Base-by-base conservation (phyloP, 768 basidiomycete species). In the Gymnopilus dilepis region DNA sequence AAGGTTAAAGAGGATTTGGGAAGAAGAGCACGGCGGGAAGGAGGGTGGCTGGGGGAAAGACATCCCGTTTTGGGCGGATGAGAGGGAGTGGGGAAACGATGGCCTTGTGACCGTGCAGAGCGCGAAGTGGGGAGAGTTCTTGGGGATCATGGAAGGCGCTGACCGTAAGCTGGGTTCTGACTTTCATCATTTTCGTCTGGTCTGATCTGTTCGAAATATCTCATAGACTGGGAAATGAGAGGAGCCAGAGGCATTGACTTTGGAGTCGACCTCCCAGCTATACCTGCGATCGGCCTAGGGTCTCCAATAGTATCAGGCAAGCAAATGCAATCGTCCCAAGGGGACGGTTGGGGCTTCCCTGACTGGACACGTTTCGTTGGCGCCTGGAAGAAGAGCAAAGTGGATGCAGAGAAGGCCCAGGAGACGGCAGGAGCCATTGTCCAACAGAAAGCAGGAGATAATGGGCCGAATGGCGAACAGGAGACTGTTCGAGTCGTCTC, bases 111-210 rank as follows among this genome's bases (percentile, higher is more conserved):
- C 90, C 15, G 82, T 99, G n/a, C 87, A 92, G 65, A 92, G 91
- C 67, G 94, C 97, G 5, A 87, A 88, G 65, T 99, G 97, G 96
- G 97, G 97, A 17, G 93, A 97, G 70, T 98, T 95, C 73, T 77
- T 99, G 31, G 97, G 97, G 3, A 86, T 86, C 17, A 80, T 99
- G 69, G 91, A 97, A 64, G 90, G 89, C 1, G 91, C 89, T 67
- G 95, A 99, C 78, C 97, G 82, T 84, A 63, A 67, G 82, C 73
- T 24, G 42, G 40, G 1, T 34, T 28, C 40, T 40, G 13, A 15
- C 19, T 41, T 31, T 28, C 37, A 5, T 42, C 1, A 21, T 11
- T 42, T 40, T 15, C 11, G 37, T 15, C 1, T 22, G 3, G 12
- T 33, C 40, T 33, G 43, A 26, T 42, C 24, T 41, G 28, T 9